Percentiles rank a stretch among this genome's conserved stretches.
These are phyloP conservation scores for Thamnidium elegans DNA, from an alignment of 192 early-diverging fungal genomes.

Conservation along the genomic window DNA sequence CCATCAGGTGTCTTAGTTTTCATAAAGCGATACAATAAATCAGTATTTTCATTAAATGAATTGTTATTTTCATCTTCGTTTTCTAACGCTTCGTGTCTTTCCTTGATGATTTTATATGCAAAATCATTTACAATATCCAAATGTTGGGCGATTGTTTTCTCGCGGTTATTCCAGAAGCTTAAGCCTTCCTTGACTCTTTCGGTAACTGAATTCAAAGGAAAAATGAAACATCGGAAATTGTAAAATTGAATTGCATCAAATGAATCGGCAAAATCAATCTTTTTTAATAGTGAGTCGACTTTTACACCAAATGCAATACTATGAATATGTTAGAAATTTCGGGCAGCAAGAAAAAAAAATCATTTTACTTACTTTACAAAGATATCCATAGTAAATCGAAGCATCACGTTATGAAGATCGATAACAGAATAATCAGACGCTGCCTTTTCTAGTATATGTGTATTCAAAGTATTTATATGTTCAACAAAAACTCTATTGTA, in stretches of 20 bases:
- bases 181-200: not conserved
- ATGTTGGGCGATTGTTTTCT: conserved; percentile 16
- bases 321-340: not conserved
- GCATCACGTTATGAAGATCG: conserved; percentile 46
- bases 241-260: conserved; percentile 48
- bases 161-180: not conserved
- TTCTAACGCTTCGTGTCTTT: conserved; percentile 18
- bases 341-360: not conserved
- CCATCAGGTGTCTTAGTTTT: conserved; percentile 22
- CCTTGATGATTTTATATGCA: conserved; percentile 15
- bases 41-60: not conserved
- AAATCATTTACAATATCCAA: conserved; percentile 25
- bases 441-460: conserved; percentile 24
- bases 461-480: conserved; percentile 16
- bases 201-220: conserved; percentile 12
- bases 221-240: conserved; percentile 32
- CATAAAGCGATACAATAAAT: conserved; percentile 33
- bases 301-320: conserved; percentile 41
- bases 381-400: conserved; percentile 45
- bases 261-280: conserved; percentile 43
- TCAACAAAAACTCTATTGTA: conserved; percentile 34
- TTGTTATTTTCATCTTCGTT: not conserved
- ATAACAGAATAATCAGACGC: conserved; percentile 27
- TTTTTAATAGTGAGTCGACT: conserved; percentile 37
- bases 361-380: conserved; percentile 39